These are phyloP conservation scores for Umbelopsis vinacea DNA, from an alignment of 192 early-diverging fungal species.

Conservation along the genomic window DNA sequence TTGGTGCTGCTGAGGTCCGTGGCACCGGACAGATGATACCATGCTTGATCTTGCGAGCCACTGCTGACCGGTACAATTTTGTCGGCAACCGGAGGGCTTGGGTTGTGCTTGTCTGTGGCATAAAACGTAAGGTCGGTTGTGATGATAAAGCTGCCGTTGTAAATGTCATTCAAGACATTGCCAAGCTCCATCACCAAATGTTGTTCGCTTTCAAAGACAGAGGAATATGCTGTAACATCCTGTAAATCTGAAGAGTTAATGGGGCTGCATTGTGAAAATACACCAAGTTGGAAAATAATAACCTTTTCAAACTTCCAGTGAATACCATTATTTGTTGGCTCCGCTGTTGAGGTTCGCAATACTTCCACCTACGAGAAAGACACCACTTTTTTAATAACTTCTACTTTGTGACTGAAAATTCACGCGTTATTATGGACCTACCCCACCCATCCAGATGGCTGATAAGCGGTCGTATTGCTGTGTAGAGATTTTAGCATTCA, in stretches of 20 bases:
- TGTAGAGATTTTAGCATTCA: background rate
- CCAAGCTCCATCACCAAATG: constrained; percentile 28
- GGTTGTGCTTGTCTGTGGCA: background rate
- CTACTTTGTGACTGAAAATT: background rate
- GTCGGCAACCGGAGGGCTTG: constrained; percentile 11
- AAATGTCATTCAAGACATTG: constrained; percentile 21
- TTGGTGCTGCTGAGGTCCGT: background rate
- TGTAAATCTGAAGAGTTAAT: background rate
- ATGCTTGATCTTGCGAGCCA: background rate
- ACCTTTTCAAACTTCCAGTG: constrained; percentile 27
- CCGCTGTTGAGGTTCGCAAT: constrained; percentile 27
- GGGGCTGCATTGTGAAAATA: background rate
- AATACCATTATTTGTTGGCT: constrained; percentile 27
- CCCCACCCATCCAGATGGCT: constrained; percentile 32
- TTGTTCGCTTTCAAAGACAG: constrained; percentile 10
- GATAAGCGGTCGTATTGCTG: constrained; percentile 31
- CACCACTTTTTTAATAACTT: too few species aligned
- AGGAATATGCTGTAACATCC: constrained; percentile 22
- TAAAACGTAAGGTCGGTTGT: constrained; percentile 19
- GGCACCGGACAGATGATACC: constrained; percentile 4
- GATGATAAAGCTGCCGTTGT: constrained; percentile 26
- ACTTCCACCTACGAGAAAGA: constrained; percentile 16
- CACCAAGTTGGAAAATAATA: background rate
- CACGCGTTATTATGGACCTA: background rate
- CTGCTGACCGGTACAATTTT: constrained; percentile 20